Base-by-base conservation (phyloP, 768 basidiomycete species). In the Collybiopsis luxurians region DNA sequence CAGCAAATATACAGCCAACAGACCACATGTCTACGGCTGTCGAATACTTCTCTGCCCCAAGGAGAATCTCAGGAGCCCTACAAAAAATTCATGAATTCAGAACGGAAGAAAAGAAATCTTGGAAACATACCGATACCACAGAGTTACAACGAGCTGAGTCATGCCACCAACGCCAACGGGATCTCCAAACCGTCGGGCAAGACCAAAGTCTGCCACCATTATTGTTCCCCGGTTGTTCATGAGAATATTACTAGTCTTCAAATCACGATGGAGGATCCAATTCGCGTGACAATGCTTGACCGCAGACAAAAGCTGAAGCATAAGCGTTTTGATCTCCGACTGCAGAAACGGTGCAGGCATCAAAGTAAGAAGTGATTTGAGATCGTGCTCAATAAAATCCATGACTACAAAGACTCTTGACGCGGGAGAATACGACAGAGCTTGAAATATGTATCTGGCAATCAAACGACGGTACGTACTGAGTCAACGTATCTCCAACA, bases 181-280 rank as follows among this genome's bases (percentile, higher is more conserved):
- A 69, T 98, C 97, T 17, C 97, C 97, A 67, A 93, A 99, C 52
- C 95, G 85, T 64, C 97, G 78, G 15, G 97, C 97, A 27, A 98
- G 83, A 4, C 97, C 97, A 69, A 98, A 99, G 71, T 99, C 97
- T 13, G 97, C 97, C 5, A 99, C 95, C 67, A 98, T 98, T 73
- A 99, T 95, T 36, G 91, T 95, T 1, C 97, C 97, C 7, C 97
- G 87, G 68, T 99, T 99, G 71, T 98, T 99, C 96, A 99, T 96
- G 45, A 99, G 80, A 34, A 99, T 72, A 69, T 99, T 99, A 65
- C 93, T 95, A 19, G 97, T 98, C 71, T 99, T 99, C 59, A 99
- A 71, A 69, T 99, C 97, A 24, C 97, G 87, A 67, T 99, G 97
- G 4, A 99, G 79, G 63, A 98, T 98, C 97, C 97, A 98, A 58